A percentile compares a stretch with the other conserved stretches of the same genome.
phyloP scores from a whole-genome alignment of 495 filamentous ascomycete species.

The Penicillium samsonianum region DNA sequence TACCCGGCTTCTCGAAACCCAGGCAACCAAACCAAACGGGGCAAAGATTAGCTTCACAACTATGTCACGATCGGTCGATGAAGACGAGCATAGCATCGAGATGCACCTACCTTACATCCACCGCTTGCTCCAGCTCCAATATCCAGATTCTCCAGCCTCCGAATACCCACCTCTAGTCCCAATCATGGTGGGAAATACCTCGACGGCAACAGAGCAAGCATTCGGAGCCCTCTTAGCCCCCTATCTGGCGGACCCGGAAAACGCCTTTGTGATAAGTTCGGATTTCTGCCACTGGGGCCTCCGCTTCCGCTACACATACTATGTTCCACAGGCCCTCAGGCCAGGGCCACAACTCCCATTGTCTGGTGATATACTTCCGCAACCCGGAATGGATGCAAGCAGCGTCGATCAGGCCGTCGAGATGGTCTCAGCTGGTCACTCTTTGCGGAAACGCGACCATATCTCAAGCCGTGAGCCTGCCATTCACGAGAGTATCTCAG shows the following conservation, averaged over 20 bases:
- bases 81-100: slow-evolving; percentile 92
- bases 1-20: slow-evolving; percentile 57
- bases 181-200: slow-evolving; percentile 83
- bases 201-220: slow-evolving; percentile 60
- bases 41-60: slow-evolving; percentile 60
- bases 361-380: slow-evolving; percentile 41
- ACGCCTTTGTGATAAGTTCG: slow-evolving; percentile 83
- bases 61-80: slow-evolving; percentile 71
- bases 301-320: slow-evolving; percentile 85
- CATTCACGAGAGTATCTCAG: slow-evolving; percentile 83
- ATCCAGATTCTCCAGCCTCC: slow-evolving; percentile 37
- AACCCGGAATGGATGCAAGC: slow-evolving; percentile 35
- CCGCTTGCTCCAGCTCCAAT: slow-evolving; percentile 62
- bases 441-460: slow-evolving; percentile 42
- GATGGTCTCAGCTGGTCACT: slow-evolving; percentile 38
- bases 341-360: slow-evolving; percentile 46
- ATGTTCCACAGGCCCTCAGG: slow-evolving; percentile 55
- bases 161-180: slow-evolving; percentile 77
- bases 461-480: slow-evolving; percentile 48
- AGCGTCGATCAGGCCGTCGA: slow-evolving; percentile 31
- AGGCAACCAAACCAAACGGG: slow-evolving; percentile 34
- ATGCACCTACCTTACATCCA: slow-evolving; percentile 96
- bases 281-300: slow-evolving; percentile 98
- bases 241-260: slow-evolving; percentile 74
- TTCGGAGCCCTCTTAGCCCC: slow-evolving; percentile 74